Conservation (phyloP, 2,329 filamentous ascomycete genomes). For the Lachnellula arida region DNA sequence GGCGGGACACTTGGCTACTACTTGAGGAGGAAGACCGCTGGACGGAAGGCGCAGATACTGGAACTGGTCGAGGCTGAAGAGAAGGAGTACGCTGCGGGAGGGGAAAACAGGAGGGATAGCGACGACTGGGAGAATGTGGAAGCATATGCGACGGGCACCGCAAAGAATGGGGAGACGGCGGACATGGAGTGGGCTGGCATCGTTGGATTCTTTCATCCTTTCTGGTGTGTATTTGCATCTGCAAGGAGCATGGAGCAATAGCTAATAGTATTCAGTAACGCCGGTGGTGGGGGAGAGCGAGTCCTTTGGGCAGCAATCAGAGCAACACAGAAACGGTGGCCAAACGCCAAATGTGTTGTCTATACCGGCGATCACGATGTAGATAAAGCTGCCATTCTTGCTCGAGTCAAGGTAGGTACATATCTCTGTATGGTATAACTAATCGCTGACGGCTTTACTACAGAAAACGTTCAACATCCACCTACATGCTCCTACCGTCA, state of each 20-base stretch:
- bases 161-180: conserved; percentile 38
- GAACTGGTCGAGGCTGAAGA: conserved; percentile 41
- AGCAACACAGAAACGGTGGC: conserved; percentile 84
- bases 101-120: conserved; percentile 39
- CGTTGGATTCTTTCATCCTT: conserved; percentile 95
- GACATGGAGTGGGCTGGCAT: conserved; percentile 73
- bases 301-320: conserved; percentile 95
- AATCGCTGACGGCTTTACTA: not conserved
- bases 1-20: conserved; percentile 52
- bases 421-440: not conserved
- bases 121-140: conserved; percentile 72
- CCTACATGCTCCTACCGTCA: conserved; percentile 74
- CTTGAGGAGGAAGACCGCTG: conserved; percentile 58
- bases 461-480: conserved; percentile 88
- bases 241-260: not conserved
- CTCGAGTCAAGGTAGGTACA: conserved; percentile 61
- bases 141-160: conserved; percentile 41
- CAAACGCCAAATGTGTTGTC: conserved; percentile 81
- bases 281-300: conserved; percentile 89
- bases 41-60: conserved; percentile 54
- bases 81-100: conserved; percentile 17
- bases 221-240: conserved; percentile 58
- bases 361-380: conserved; percentile 95
- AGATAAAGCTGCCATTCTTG: conserved; percentile 72
- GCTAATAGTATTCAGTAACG: conserved; percentile 59